These are phyloP conservation scores for Tulasnella sp. DNA, from an alignment of 768 basidiomycete genomes.

Conservation along the genomic window DNA sequence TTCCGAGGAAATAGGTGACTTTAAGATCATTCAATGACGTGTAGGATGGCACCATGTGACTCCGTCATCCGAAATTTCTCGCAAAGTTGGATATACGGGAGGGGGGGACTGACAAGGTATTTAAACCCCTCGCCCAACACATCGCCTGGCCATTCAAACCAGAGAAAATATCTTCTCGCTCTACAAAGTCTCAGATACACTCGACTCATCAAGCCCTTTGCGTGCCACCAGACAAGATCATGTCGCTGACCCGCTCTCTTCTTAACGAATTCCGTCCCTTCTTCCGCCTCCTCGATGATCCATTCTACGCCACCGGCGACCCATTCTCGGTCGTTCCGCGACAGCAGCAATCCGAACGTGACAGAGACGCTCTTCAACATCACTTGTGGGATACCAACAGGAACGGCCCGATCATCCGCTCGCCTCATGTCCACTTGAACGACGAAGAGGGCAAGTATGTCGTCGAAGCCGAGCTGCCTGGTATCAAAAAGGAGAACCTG, in stretches of 20 bases:
- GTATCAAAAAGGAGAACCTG: constrained; percentile 30
- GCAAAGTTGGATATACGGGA: not conserved
- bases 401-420: not conserved
- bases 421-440: constrained; percentile 24
- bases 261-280: constrained; percentile 34
- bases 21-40: not conserved
- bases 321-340: constrained; percentile 11
- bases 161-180: not conserved
- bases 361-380: not conserved
- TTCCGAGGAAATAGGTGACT: not conserved
- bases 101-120: not conserved
- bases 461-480: constrained; percentile 36
- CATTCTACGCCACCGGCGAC: constrained; percentile 2
- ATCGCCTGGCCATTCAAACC: too few relatives aligned
- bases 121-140: not conserved
- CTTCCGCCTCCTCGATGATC: constrained; percentile 35
- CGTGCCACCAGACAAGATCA: not conserved
- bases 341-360: not conserved
- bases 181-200: not conserved
- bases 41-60: not conserved
- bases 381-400: not conserved
- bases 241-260: constrained; percentile 29
- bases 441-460: constrained; percentile 25
- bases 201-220: not conserved
- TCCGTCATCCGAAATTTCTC: not conserved